Conservation (phyloP, 306 rosid species). For the Gastrolobium bilobum region DNA sequence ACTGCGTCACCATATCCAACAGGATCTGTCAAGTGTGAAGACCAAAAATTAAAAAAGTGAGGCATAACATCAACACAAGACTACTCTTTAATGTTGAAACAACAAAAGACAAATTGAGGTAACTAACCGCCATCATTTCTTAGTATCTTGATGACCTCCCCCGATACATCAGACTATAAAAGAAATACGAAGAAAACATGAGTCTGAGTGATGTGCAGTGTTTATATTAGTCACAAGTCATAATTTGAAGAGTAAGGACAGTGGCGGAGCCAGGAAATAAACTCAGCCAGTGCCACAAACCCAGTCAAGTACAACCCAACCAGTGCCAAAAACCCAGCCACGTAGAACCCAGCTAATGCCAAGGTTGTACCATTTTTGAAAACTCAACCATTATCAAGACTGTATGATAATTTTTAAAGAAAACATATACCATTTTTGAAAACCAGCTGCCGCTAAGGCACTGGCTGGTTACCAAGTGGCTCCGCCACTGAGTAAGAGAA, state of each 20-base stretch:
- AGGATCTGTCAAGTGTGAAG: slow-evolving; percentile 62
- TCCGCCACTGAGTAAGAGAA: not conserved
- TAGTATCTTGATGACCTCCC: slow-evolving; percentile 91
- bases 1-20: slow-evolving; percentile 93
- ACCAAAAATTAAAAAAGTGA: slow-evolving; percentile 19
- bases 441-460: no score
- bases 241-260: no score
- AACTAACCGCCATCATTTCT: slow-evolving; percentile 85
- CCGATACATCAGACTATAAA: slow-evolving; percentile 77
- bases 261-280: no score
- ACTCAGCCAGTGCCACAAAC: no score
- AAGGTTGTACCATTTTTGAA: no score
- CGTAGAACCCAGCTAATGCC: no score
- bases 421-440: no score
- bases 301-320: no score
- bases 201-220: not conserved
- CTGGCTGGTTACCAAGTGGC: no score
- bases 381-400: no score
- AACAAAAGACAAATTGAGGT: not conserved
- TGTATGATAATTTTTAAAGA: no score
- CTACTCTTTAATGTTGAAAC: not conserved
- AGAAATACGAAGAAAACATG: slow-evolving; percentile 32
- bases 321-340: no score
- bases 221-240: not conserved
- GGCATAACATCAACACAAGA: not conserved